Base-by-base conservation (phyloP, 2,329 filamentous ascomycete genomes). In the Aspergillus ochraceus region DNA sequence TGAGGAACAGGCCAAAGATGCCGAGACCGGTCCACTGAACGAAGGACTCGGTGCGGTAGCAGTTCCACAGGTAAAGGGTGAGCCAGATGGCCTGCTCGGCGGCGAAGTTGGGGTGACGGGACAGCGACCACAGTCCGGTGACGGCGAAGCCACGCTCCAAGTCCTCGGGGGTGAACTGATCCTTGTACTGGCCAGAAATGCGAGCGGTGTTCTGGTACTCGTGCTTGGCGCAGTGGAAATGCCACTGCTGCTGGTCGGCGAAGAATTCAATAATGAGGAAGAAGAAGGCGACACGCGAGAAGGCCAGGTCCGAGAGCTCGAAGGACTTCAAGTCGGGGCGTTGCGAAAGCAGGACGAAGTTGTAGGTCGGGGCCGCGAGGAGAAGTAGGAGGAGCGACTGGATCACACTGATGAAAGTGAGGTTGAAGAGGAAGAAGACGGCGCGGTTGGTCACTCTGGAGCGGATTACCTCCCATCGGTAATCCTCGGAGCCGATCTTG, bases 51-150 rank as follows among this genome's bases (percentile, higher is more conserved):
- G 88, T 90, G 57, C 88, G 84, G 72, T 86, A 89, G 76, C 90
- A 94, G 66, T 85, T 87, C 95, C 94, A 99, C 70, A 91, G 86
- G 76, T 98, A 98, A 55, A 98, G 77, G 9, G 87, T 80, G 56
- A 96, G 83, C 95, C 95, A 99, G 68, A 98, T 87, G 30, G 87
- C 82, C 78, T 98, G 95, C 77, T 99, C 95, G 5, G 91, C 91
- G 5, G 90, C 87, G 71, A 98, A 99, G 76, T 99, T 99, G 52
- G 95, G 95, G 75, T 99, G 96, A 50, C 95, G 86, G 67, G 90
- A 94, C 80, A 88, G 92, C 0, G 88, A 89, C 89, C 91, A 99
- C 8, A 99, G 81, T 0, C 95, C 95, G 4, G 83, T 86, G 9
- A 91, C 89, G 64, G 90, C 83, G 77, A 99, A 99, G 47, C 95